Percentiles rank a stretch among this genome's conserved stretches.
Conservation (phyloP, 257 asterid genomes). For the Lantana camara region DNA sequence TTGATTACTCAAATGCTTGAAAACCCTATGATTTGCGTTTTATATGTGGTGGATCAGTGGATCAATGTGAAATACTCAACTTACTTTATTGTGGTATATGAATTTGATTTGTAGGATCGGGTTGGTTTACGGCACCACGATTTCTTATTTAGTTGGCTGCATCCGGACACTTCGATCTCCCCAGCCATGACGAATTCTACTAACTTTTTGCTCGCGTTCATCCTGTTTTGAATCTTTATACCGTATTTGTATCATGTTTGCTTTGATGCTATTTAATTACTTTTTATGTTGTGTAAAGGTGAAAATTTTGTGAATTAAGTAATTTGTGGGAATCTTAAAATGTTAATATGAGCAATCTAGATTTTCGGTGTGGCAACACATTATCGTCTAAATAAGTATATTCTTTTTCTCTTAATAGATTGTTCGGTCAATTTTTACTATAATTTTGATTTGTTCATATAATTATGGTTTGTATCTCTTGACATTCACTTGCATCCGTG, state of each 20-base stretch:
- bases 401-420: no score
- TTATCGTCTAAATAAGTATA: no score
- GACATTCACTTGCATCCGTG: no score
- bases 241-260: background rate
- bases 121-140: background rate
- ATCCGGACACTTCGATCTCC: conserved; percentile 21
- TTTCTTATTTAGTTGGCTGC: conserved; percentile 6
- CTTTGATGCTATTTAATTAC: background rate
- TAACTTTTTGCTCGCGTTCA: conserved; percentile 32
- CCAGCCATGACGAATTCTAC: conserved; percentile 60
- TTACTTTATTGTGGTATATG: no score
- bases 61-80: background rate
- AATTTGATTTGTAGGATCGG: conserved; percentile 1
- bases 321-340: no score
- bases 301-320: background rate
- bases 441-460: no score
- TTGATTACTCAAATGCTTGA: conserved; percentile 8
- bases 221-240: background rate
- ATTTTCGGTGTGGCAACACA: no score
- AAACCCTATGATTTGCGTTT: conserved; percentile 3
- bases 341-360: no score
- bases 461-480: no score
- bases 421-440: no score
- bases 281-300: background rate
- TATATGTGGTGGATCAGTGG: background rate